Percentiles rank a stretch among this genome's conserved stretches.
phyloP scores from a whole-genome alignment of 495 filamentous ascomycete genomes.

The Neurospora sp. region DNA sequence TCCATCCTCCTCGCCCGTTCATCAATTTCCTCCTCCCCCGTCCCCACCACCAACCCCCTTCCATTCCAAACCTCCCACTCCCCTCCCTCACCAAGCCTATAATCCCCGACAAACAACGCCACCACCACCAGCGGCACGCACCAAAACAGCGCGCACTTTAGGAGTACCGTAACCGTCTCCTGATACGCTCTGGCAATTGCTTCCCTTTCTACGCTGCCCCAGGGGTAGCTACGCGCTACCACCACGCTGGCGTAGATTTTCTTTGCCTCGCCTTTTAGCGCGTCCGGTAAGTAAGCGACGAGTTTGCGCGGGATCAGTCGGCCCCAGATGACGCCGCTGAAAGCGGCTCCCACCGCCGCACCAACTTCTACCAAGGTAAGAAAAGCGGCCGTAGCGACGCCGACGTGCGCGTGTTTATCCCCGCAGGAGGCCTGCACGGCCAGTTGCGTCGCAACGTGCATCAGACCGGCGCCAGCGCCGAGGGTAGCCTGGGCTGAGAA shows the following conservation, averaged over 20 bases:
- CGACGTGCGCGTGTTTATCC: constrained; percentile 45
- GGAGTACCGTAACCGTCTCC: constrained; percentile 39
- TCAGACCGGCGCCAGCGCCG: constrained; percentile 48
- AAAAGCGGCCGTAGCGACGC: constrained; percentile 49
- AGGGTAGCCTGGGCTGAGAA: constrained; percentile 63
- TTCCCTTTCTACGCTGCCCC: constrained; percentile 34
- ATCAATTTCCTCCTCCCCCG: neutral
- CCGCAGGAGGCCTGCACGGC: constrained; percentile 44
- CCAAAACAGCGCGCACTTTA: constrained; percentile 37
- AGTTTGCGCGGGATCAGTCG: constrained; percentile 43
- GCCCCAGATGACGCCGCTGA: constrained; percentile 56
- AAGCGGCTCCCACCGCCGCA: constrained; percentile 47
- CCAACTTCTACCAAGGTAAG: constrained; percentile 49
- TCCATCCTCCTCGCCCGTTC: neutral
- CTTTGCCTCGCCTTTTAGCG: constrained; percentile 24
- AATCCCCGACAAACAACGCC: constrained; percentile 36
- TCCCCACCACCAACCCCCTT: neutral
- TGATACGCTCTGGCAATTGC: constrained; percentile 47
- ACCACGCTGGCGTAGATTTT: constrained; percentile 44
- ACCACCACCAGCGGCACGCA: constrained; percentile 33
- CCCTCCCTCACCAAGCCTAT: constrained; percentile 37
- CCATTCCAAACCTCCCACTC: constrained; percentile 12
- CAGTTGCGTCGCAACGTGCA: constrained; percentile 51
- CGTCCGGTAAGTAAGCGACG: constrained; percentile 42
- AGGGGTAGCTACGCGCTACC: constrained; percentile 39